These are phyloP conservation scores for Medicago truncatula DNA, from an alignment of 306 rosid genomes.

Conservation along the genomic window DNA sequence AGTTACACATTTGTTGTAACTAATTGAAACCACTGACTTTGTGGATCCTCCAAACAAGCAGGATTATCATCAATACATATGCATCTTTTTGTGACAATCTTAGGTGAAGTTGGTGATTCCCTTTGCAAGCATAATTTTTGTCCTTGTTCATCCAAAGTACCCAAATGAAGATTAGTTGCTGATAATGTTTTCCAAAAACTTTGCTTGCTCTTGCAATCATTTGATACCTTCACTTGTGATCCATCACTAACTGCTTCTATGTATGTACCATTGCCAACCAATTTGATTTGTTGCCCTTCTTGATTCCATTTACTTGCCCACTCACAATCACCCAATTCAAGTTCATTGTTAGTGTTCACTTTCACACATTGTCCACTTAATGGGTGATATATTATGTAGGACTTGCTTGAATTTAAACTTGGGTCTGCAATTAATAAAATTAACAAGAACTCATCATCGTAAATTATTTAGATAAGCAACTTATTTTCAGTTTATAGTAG, in stretches of 20 bases:
- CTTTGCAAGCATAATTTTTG: constrained; percentile 38
- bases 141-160: constrained; percentile 12
- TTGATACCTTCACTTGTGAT: constrained; percentile 1
- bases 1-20: constrained; percentile 40
- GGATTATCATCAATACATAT: constrained; percentile 43
- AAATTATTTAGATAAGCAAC: not conserved
- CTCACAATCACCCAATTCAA: constrained; percentile 42
- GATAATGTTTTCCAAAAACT: constrained; percentile 46
- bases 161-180: constrained; percentile 47
- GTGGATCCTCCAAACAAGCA: not conserved
- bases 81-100: constrained; percentile 43
- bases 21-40: not conserved
- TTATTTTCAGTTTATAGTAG: too few relatives aligned
- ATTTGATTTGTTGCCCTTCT: constrained; percentile 36
- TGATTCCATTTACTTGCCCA: constrained; percentile 37
- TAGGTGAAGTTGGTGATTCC: constrained; percentile 22
- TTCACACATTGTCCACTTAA: constrained; percentile 44
- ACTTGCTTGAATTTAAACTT: constrained; percentile 33
- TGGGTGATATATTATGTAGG: constrained; percentile 45
- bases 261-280: constrained; percentile 12
- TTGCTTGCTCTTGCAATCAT: constrained; percentile 37
- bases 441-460: not conserved
- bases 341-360: constrained; percentile 26
- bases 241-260: constrained; percentile 45
- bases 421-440: constrained; percentile 42